Evolutionary conservation across 257 asterid genomes (phyloP), one percentile per base, ranked within the genome.

Genomic region (Solanum megistacrolobum): DNA sequence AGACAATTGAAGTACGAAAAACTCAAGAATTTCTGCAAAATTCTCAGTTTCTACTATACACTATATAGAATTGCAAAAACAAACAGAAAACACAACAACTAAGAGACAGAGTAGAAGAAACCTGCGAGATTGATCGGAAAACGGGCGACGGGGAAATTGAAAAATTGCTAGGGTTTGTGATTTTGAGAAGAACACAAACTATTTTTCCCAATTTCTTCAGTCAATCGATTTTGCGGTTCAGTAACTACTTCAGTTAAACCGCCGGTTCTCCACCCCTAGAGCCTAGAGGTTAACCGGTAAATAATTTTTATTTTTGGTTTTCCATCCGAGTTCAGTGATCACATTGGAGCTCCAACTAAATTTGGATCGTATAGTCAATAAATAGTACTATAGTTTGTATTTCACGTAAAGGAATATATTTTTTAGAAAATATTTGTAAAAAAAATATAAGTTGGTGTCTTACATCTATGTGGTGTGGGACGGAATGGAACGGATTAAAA

Each of bases 401-500:
- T 46, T 46, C 20, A 46, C 20, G n/a, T 6, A 6, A 6, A 6
- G 62, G 62, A 52, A 16, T 18, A 52, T 48, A 48, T 16, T 52
- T 18, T 52, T 52, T 18, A 18, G 62, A 52, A 52, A 52, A 52
- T 52, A 52, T 18, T 6, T 6, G 62, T 18, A 52, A 52, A 2
- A 6, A n/a, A 52, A 16, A 52, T 16, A 6, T 18, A 20, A 55
- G 9, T 52, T 16, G 9, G 23, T 52, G 9, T 14, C 62, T 16
- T 16, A 16, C 60, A 43, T 43, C 16, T 43, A 43, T 43, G 0
- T 1, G 16, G 11, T 18, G 65, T 0, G 1, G 11, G 11, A 18
- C 4, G 0, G 0, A 16, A 52, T 0, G 0, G 0, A n/a, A n/a
- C n/a, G n/a, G n/a, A 1, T 7, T 55, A 55, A 0, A 55, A 55